Percentiles rank a stretch among this genome's conserved stretches.
Conservation (phyloP, 2,329 filamentous ascomycete species). For the Endoconidiophora laricicola region DNA sequence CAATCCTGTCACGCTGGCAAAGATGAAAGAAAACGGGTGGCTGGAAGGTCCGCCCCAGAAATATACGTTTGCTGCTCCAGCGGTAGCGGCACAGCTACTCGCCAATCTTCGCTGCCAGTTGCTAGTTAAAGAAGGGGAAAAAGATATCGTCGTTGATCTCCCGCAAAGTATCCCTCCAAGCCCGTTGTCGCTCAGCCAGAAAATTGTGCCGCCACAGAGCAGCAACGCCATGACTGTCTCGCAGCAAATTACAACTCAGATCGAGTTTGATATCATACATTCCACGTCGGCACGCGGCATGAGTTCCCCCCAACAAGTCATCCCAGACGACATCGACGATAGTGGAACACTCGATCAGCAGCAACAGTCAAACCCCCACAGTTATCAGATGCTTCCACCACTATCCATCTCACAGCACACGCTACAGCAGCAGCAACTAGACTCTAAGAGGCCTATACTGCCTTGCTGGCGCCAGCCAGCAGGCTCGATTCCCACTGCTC, state of each 20-base stretch:
- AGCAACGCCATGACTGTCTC: constrained; percentile 24
- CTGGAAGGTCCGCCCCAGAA: constrained; percentile 31
- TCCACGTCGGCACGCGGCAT: constrained; percentile 20
- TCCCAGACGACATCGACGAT: too few relatives aligned
- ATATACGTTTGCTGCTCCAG: constrained; percentile 38
- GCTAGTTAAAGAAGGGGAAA: constrained; percentile 14
- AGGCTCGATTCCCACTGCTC: not conserved
- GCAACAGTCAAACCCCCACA: too few relatives aligned
- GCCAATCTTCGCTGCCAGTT: constrained; percentile 33
- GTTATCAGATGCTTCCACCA: too few relatives aligned
- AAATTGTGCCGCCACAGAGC: too few relatives aligned
- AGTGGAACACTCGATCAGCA: too few relatives aligned
- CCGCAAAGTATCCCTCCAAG: not conserved
- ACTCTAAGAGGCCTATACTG: not conserved
- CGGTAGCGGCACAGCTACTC: constrained; percentile 38
- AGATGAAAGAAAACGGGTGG: constrained; percentile 40
- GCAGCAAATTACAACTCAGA: constrained; percentile 35
- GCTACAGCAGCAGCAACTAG: not conserved
- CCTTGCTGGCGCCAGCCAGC: constrained; percentile 2
- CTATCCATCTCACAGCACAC: not conserved
- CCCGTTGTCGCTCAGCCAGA: too few relatives aligned
- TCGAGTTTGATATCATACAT: constrained; percentile 29
- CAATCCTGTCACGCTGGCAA: constrained; percentile 34
- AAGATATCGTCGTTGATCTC: not conserved
- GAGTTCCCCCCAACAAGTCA: too few relatives aligned